phyloP scores from a whole-genome alignment of 176 grass and related monocot species.

The Echinochloa phyllopogon region DNA sequence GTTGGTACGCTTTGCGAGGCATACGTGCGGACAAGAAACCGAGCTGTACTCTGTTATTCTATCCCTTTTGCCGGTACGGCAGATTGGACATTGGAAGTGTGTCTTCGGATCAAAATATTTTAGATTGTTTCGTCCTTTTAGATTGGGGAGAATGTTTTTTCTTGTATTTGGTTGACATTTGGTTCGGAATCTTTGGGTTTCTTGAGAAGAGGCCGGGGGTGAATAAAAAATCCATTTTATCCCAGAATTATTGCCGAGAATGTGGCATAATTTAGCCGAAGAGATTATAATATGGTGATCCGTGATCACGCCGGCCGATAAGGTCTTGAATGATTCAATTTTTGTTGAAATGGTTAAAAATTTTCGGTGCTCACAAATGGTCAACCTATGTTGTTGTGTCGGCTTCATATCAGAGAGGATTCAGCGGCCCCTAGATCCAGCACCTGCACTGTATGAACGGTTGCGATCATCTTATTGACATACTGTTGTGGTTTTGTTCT shows the following conservation, averaged over 20 bases:
- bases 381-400: conserved; percentile 9
- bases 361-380: background rate
- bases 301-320: conserved; percentile 9
- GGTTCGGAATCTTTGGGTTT: background rate
- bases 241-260: background rate
- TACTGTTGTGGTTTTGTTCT: background rate
- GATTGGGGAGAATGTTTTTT: background rate
- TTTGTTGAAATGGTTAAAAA: background rate
- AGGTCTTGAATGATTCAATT: background rate
- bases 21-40: conserved; percentile 55
- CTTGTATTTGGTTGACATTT: conserved; percentile 10
- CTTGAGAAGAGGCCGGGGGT: background rate
- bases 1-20: conserved; percentile 15
- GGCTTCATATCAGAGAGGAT: background rate
- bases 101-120: background rate
- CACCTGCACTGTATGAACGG: background rate
- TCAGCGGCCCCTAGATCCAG: too few species aligned
- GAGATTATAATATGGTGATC: background rate
- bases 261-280: background rate
- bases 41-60: conserved; percentile 51
- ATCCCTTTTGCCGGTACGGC: conserved; percentile 34
- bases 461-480: background rate
- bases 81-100: conserved; percentile 1
- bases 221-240: background rate
- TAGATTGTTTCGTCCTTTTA: background rate